Conservation (phyloP, 768 basidiomycete genomes). For the Dictyophora rubrovolvata region DNA sequence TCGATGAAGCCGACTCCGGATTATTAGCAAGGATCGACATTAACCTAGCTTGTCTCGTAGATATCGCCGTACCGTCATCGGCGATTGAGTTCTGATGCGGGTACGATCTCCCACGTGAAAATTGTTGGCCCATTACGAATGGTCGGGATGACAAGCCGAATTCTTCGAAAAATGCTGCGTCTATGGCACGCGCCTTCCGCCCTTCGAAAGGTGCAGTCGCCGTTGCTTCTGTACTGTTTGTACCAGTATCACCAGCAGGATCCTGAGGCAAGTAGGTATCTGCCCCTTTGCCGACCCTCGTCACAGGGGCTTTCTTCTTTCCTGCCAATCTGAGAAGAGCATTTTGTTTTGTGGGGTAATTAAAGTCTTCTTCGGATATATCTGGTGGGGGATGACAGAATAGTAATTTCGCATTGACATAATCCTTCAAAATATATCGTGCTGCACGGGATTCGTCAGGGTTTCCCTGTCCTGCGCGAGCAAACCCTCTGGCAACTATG, state of each 20-base stretch:
- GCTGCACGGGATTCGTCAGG: constrained; percentile 94
- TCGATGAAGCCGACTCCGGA: constrained; percentile 33
- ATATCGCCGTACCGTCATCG: constrained; percentile 64
- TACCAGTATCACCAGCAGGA: neutral
- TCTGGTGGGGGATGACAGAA: constrained; percentile 87
- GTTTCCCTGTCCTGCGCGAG: constrained; percentile 89
- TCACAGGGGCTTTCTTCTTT: constrained; percentile 85
- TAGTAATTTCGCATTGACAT: constrained; percentile 87
- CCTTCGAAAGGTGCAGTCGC: constrained; percentile 19
- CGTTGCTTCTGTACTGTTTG: constrained; percentile 20
- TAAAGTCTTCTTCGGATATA: constrained; percentile 58
- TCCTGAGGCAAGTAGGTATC: constrained; percentile 61
- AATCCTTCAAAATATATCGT: constrained; percentile 90
- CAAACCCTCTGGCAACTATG: constrained; percentile 86
- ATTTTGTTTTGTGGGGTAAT: constrained; percentile 53
- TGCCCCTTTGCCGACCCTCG: constrained; percentile 74
- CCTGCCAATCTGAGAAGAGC: constrained; percentile 45
- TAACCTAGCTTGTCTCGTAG: constrained; percentile 31
- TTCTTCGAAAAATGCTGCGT: constrained; percentile 72
- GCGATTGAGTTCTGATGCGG: constrained; percentile 79
- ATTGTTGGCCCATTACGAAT: constrained; percentile 53
- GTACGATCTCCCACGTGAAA: constrained; percentile 55
- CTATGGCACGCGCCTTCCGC: constrained; percentile 59
- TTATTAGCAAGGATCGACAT: constrained; percentile 31
- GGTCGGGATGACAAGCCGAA: constrained; percentile 47